These are phyloP conservation scores for Starmerella tilneyi DNA, from an alignment of 805 yeast genomes.

Conservation along the genomic window DNA sequence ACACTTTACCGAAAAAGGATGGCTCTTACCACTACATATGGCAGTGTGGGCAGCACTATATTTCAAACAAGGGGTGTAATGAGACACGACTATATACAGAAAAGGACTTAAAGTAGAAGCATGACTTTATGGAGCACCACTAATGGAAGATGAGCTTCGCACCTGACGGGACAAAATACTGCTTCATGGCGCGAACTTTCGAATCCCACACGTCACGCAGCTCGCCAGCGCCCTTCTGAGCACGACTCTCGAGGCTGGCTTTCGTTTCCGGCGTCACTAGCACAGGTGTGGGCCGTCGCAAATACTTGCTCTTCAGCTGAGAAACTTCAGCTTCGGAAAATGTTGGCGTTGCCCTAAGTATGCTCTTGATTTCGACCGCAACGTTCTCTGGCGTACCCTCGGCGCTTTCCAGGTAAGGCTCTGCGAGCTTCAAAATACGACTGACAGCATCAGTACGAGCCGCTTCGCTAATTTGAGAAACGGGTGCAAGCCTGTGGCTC, in stretches of 20 bases:
- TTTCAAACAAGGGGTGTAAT: conserved; percentile 25
- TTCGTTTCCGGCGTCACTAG: conserved; percentile 34
- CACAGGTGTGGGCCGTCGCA: conserved; percentile 50
- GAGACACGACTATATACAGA: conserved; percentile 14
- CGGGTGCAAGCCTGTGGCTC: conserved; percentile 29
- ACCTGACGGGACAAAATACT: conserved; percentile 33
- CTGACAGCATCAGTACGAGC: conserved; percentile 11
- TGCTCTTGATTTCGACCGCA: conserved; percentile 34
- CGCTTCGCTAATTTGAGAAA: conserved; percentile 2
- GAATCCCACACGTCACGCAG: conserved; percentile 54
- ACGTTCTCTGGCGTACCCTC: conserved; percentile 33
- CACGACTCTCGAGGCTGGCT: conserved; percentile 27
- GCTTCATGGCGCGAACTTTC: conserved; percentile 41
- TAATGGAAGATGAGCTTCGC: conserved; percentile 24
- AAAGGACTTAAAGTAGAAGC: background rate
- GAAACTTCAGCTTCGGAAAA: conserved; percentile 33
- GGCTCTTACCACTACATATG: conserved; percentile 46
- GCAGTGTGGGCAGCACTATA: conserved; percentile 43
- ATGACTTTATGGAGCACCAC: background rate
- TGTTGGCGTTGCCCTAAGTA: conserved; percentile 35
- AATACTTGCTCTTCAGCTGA: conserved; percentile 38
- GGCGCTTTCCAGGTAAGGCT: conserved; percentile 12
- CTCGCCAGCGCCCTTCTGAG: conserved; percentile 42
- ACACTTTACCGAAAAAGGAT: conserved; percentile 37
- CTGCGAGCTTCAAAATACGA: conserved; percentile 23